These are phyloP conservation scores for Trypanosoma lewisi DNA, from an alignment of 208 protist genomes.

Conservation along the genomic window DNA sequence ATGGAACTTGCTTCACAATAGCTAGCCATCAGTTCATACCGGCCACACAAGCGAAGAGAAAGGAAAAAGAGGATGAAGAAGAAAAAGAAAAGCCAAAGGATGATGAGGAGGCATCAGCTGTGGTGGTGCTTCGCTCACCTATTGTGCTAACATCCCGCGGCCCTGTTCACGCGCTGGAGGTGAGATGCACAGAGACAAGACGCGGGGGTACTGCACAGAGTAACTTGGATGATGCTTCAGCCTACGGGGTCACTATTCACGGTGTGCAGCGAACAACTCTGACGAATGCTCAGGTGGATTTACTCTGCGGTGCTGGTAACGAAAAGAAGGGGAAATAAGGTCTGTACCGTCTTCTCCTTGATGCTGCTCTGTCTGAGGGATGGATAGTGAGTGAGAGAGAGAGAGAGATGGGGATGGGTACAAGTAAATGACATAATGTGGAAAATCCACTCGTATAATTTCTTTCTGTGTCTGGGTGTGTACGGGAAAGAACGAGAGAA, in stretches of 20 bases:
- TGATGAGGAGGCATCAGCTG: too few species aligned
- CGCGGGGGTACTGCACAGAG: not conserved
- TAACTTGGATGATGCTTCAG: not conserved
- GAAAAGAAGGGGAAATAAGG: not conserved
- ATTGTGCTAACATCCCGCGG: conserved; percentile 8
- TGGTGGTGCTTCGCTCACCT: conserved; percentile 3
- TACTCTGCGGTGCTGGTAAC: not conserved
- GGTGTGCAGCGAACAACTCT: conserved; percentile 3
- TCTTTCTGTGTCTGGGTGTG: too few species aligned
- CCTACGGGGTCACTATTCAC: conserved; percentile 4
- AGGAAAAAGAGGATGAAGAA: not conserved
- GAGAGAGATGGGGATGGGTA: not conserved
- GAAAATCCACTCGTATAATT: too few species aligned
- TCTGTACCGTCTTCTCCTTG: not conserved
- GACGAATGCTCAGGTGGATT: conserved; percentile 6
- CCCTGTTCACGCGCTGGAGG: conserved; percentile 6
- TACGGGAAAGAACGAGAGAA: too few species aligned
- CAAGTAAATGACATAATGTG: too few species aligned
- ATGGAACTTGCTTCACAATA: not conserved
- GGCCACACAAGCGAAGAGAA: not conserved
- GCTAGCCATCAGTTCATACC: not conserved
- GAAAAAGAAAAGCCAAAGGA: too few species aligned
- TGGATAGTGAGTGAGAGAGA: not conserved
- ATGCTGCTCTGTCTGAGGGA: not conserved
- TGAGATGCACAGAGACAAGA: not conserved